phyloP scores from a whole-genome alignment of 2,329 filamentous ascomycete species.

The Clonostachys byssicola region DNA sequence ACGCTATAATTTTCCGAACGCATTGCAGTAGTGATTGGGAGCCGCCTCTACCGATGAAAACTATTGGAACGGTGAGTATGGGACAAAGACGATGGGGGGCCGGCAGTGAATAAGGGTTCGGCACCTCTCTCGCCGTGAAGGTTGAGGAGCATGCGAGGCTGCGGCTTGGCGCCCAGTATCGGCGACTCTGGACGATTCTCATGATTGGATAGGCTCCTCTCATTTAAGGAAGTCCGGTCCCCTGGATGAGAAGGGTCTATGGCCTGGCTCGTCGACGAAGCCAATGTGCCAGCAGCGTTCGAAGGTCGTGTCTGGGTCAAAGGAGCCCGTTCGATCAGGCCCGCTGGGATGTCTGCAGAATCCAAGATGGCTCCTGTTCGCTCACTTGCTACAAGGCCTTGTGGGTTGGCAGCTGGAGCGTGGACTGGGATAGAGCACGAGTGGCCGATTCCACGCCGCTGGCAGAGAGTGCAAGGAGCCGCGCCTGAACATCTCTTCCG shows the following conservation, averaged over 20 bases:
- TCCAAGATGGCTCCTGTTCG: too few relatives aligned
- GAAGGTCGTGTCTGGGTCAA: too few relatives aligned
- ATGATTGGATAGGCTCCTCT: neutral
- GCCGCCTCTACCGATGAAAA: constrained; percentile 43
- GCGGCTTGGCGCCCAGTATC: constrained; percentile 7
- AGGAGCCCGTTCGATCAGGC: too few relatives aligned
- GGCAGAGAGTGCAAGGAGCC: constrained; percentile 41
- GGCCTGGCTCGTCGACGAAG: too few relatives aligned
- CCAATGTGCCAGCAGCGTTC: too few relatives aligned
- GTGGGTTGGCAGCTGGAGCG: too few relatives aligned
- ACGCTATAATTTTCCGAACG: constrained; percentile 38
- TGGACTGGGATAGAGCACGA: constrained; percentile 21
- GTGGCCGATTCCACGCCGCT: constrained; percentile 32
- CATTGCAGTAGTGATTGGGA: constrained; percentile 53
- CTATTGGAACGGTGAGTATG: constrained; percentile 14
- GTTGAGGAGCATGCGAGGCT: constrained; percentile 43
- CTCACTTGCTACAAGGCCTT: too few relatives aligned
- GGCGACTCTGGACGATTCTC: constrained; percentile 2
- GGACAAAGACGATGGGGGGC: neutral
- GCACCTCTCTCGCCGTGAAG: constrained; percentile 45
- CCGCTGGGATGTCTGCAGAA: too few relatives aligned
- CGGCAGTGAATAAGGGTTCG: neutral
- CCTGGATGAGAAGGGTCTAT: too few relatives aligned
- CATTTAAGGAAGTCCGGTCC: neutral
- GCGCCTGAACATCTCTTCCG: constrained; percentile 47